A percentile compares a stretch with the other conserved stretches of the same genome.
These are phyloP conservation scores for Xerocomus spinulosus DNA, from an alignment of 768 basidiomycete species.

Conservation along the genomic window DNA sequence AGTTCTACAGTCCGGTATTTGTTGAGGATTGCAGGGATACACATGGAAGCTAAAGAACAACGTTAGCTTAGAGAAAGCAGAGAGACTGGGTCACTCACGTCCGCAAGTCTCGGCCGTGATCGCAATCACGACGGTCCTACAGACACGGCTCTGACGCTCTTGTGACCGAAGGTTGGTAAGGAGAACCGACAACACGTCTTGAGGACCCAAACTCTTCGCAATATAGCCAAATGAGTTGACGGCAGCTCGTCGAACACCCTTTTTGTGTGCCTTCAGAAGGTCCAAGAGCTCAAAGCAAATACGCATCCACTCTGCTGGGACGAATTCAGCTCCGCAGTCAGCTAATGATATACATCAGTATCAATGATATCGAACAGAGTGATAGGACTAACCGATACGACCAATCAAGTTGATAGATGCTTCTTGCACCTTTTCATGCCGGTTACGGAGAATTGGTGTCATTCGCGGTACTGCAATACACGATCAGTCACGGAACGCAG, in stretches of 20 bases:
- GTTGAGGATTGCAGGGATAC: slow-evolving; percentile 97
- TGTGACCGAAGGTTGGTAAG: slow-evolving; percentile 96
- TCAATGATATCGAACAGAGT: no score
- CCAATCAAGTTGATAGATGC: slow-evolving; percentile 99
- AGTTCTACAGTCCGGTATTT: slow-evolving; percentile 98
- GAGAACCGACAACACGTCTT: slow-evolving; percentile 93
- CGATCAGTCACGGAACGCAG: not conserved
- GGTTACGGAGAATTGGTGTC: slow-evolving; percentile 99
- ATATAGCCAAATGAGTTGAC: slow-evolving; percentile 99
- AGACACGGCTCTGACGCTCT: slow-evolving; percentile 98
- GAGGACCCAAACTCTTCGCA: slow-evolving; percentile 97
- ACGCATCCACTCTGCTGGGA: slow-evolving; percentile 99
- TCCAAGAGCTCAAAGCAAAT: slow-evolving; percentile 98
- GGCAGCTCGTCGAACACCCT: slow-evolving; percentile 95
- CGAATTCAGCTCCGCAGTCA: slow-evolving; percentile 98
- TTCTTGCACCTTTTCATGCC: slow-evolving; percentile 99
- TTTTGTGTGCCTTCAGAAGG: slow-evolving; percentile 97
- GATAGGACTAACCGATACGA: slow-evolving; percentile 61
- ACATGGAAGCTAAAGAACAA: slow-evolving; percentile 73
- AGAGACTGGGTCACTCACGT: slow-evolving; percentile 34
- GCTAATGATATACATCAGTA: slow-evolving; percentile 39
- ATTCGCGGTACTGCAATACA: slow-evolving; percentile 83
- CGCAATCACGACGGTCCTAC: slow-evolving; percentile 96
- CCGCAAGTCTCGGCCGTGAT: slow-evolving; percentile 94
- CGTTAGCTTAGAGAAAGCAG: slow-evolving; percentile 3